Evolutionary conservation across 2,329 filamentous ascomycete species (phyloP).

Genomic region (Fusarium neocosmosporiellum): DNA sequence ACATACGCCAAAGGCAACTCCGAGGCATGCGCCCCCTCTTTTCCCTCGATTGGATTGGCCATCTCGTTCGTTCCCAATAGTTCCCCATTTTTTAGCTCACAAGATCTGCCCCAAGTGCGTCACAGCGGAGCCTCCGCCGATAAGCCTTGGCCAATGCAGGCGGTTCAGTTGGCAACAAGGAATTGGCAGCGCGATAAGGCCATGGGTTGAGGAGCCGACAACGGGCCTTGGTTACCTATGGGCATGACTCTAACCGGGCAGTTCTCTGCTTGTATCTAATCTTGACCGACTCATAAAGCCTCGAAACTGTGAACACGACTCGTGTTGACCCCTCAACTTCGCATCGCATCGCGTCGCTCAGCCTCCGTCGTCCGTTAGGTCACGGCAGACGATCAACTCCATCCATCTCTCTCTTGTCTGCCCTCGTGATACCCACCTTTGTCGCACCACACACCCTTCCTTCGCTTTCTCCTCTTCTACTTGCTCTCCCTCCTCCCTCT

Average conservation of each 20-base stretch:
- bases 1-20: neutral
- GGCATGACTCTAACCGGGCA: conserved; percentile 3
- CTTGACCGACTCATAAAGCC: neutral
- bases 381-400: conserved; percentile 7
- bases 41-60: neutral
- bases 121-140: conserved; percentile 31
- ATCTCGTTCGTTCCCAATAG: neutral
- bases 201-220: conserved; percentile 27
- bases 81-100: conserved; percentile 43
- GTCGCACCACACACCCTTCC: conserved; percentile 31
- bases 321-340: neutral
- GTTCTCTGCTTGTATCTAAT: conserved; percentile 1
- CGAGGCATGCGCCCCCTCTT: neutral
- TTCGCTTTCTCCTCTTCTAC: conserved; percentile 1
- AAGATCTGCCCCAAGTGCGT: conserved; percentile 40
- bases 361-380: neutral
- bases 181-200: conserved; percentile 29
- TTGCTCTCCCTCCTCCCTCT: neutral
- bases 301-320: neutral
- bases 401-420: conserved; percentile 13
- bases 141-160: conserved; percentile 42
- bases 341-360: neutral
- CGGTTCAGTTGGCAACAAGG: conserved; percentile 31
- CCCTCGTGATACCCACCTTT: conserved; percentile 40
- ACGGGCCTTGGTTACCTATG: conserved; percentile 11